Percentiles rank a stretch among this genome's conserved stretches.
phyloP scores from a whole-genome alignment of 2,329 filamentous ascomycete genomes.

The Aspergillus piperis region DNA sequence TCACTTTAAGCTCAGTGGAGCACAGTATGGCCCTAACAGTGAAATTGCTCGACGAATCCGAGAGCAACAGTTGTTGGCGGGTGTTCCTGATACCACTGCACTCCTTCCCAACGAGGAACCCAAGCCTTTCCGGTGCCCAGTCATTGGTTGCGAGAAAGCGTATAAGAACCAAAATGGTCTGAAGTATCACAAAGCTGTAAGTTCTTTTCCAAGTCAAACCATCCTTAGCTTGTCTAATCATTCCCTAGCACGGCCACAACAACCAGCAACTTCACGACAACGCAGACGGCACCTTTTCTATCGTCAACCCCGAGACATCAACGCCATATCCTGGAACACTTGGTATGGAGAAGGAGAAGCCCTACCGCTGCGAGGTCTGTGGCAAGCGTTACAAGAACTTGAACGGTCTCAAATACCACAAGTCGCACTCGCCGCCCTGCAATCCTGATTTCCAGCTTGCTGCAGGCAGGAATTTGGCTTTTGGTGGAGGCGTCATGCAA shows the following conservation, averaged over 20 bases:
- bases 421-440: constrained; percentile 82
- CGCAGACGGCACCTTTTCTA: constrained; percentile 94
- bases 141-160: constrained; percentile 97
- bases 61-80: constrained; percentile 64
- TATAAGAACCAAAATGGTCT: constrained; percentile 99
- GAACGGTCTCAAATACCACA: constrained; percentile 95
- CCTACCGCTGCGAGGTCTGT: constrained; percentile 94
- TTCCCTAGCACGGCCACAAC: constrained; percentile 76
- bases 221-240: constrained; percentile 12
- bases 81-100: constrained; percentile 51
- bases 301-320: constrained; percentile 93
- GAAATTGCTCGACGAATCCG: constrained; percentile 69
- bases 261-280: constrained; percentile 97
- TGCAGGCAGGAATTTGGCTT: constrained; percentile 42
- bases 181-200: constrained; percentile 78
- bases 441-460: constrained; percentile 75
- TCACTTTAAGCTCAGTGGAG: constrained; percentile 72
- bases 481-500: constrained; percentile 48
- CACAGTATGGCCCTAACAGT: constrained; percentile 74
- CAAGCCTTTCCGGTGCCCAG: constrained; percentile 96
- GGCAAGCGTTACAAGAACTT: constrained; percentile 99
- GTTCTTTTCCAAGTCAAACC: constrained; percentile 37
- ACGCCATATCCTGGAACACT: constrained; percentile 92
- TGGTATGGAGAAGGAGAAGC: constrained; percentile 99
- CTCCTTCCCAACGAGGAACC: constrained; percentile 75